These are phyloP conservation scores for Xylaria sp. DNA, from an alignment of 2,329 filamentous ascomycete genomes.

Conservation along the genomic window DNA sequence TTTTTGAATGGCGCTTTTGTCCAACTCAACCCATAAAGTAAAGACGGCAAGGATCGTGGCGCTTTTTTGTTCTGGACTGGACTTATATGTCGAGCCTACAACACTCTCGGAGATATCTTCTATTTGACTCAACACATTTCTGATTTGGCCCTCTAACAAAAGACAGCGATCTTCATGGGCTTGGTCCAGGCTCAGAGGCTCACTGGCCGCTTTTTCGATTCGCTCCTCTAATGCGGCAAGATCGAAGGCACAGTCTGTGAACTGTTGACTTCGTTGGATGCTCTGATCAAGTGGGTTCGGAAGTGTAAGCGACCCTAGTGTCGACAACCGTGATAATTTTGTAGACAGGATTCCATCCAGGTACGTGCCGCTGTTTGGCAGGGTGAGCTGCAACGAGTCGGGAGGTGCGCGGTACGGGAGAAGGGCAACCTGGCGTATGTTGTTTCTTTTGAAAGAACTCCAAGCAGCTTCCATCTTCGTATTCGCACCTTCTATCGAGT, in stretches of 20 bases:
- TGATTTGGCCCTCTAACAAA: conserved; percentile 49
- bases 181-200: too few relatives aligned
- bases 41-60: conserved; percentile 63
- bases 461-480: conserved; percentile 51
- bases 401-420: conserved; percentile 53
- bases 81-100: conserved; percentile 52
- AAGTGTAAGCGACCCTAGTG: conserved; percentile 28
- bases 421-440: conserved; percentile 52
- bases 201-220: background rate
- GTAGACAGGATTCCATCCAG: conserved; percentile 41
- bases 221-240: conserved; percentile 36
- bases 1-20: conserved; percentile 54
- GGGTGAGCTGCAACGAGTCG: conserved; percentile 49
- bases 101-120: conserved; percentile 34
- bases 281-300: conserved; percentile 39
- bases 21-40: conserved; percentile 68
- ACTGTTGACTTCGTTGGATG: conserved; percentile 41
- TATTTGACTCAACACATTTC: conserved; percentile 47
- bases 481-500: conserved; percentile 46
- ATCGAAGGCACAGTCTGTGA: conserved; percentile 38
- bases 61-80: conserved; percentile 61
- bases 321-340: background rate
- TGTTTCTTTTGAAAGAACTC: conserved; percentile 52
- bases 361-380: conserved; percentile 55
- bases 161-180: conserved; percentile 30